Base-by-base conservation (phyloP, 352 stramenopile species). In the Globisporangium paddicum region DNA sequence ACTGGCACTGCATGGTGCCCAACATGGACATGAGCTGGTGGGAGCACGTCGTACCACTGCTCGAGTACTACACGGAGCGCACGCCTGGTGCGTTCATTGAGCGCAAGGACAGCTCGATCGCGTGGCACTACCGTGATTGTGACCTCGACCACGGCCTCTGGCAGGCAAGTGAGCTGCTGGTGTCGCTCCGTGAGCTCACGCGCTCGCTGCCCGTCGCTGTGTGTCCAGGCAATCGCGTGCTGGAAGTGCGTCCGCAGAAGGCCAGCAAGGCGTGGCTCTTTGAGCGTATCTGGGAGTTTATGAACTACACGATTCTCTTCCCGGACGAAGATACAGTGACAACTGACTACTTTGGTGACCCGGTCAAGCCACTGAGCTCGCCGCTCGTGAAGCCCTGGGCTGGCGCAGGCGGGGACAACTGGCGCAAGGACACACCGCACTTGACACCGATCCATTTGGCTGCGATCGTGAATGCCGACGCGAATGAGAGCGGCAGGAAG, bases 111-210 rank as follows among this genome's bases (percentile, higher is more conserved):
- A 90, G 79, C 56, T 95, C 86, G 8, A 71, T 96, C 19, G 83
- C 88, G 19, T 97, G 89, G 89, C 87, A 97, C 64, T 97, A 97
- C 63, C 78, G 80, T 11, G 87, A 96, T 46, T 93, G 84, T 47
- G 89, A 97, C 67, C 65, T 89, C 28, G 84, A 96, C 53, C 87
- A 95, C 53, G 87, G 87, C 0, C 62, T 89, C 44, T 96, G 87
- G 89, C 87, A 97, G 77, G 89, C 89, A 3, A 96, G 89, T 58
- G 89, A 97, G 57, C 71, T 97, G 55, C 55, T 93, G 48, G 82
- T 91, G 14, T 88, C 83, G 0, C 55, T 93, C 18, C 81, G 83
- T 2, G 83, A 93, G 45, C 77, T 93, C 44, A 90, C 83, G 19
- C 68, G 81, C 25, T 83, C 79, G 3, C 61, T 93, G 0, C 83